Conservation (phyloP, 2,329 filamentous ascomycete genomes). For the Cytospora piceae region DNA sequence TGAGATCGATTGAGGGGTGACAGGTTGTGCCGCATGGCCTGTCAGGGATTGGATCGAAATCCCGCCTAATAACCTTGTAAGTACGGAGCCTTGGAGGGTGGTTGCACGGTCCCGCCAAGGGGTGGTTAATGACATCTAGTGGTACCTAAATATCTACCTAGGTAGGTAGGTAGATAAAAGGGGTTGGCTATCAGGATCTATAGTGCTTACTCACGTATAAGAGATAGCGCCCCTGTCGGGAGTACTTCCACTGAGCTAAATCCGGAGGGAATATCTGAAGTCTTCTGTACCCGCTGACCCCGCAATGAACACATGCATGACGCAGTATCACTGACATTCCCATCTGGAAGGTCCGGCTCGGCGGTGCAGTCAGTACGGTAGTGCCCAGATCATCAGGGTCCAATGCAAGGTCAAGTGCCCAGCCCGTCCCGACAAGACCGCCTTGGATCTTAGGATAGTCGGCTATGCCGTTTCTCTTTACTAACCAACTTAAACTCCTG, state of each 20-base stretch:
- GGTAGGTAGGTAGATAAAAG: background rate
- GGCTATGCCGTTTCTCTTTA: background rate
- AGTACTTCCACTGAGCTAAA: background rate
- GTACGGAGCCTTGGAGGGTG: background rate
- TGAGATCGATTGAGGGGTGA: background rate
- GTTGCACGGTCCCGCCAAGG: too few relatives aligned
- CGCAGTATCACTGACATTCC: slow-evolving; percentile 17
- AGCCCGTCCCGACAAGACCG: background rate
- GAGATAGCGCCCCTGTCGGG: background rate
- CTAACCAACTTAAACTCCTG: background rate
- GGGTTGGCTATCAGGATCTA: background rate
- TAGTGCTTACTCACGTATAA: background rate
- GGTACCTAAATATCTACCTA: background rate
- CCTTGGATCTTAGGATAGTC: background rate
- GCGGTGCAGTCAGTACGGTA: background rate
- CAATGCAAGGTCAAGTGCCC: background rate
- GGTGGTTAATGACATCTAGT: too few relatives aligned
- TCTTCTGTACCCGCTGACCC: slow-evolving; percentile 20
- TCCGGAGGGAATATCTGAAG: background rate
- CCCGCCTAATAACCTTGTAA: background rate
- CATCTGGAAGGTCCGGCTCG: slow-evolving; percentile 1
- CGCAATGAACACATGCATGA: slow-evolving; percentile 17
- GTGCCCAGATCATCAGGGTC: background rate
- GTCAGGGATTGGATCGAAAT: background rate
- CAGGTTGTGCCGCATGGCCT: background rate